Percentiles rank a stretch among this genome's conserved stretches.
phyloP scores from a whole-genome alignment of 2,329 filamentous ascomycete genomes.

The Tympanopsis confertula region DNA sequence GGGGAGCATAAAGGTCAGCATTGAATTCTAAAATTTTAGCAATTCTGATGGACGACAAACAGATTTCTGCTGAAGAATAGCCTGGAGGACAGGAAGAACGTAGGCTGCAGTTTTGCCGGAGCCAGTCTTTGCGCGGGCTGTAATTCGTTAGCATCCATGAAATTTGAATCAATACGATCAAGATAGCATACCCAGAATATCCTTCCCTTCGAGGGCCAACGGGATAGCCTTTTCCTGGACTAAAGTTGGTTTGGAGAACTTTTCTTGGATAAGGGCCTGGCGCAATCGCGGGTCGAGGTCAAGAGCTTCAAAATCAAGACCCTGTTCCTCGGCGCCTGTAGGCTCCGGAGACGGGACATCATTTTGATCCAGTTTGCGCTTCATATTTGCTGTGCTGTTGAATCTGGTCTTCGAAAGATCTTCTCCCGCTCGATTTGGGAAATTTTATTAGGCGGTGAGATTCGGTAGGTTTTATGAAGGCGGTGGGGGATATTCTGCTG shows the following conservation, averaged over 20 bases:
- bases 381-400: background rate
- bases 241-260: slow-evolving; percentile 48
- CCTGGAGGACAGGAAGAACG: slow-evolving; percentile 50
- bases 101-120: slow-evolving; percentile 62
- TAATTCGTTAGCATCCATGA: background rate
- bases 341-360: background rate
- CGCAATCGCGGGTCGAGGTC: slow-evolving; percentile 49
- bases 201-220: slow-evolving; percentile 50
- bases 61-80: slow-evolving; percentile 43
- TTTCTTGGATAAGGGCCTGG: slow-evolving; percentile 47
- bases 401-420: background rate
- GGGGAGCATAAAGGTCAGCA: background rate
- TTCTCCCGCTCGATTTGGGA: background rate
- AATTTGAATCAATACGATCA: background rate
- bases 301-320: slow-evolving; percentile 38
- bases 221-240: slow-evolving; percentile 54
- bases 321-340: background rate
- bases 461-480: background rate
- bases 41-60: slow-evolving; percentile 12
- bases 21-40: background rate
- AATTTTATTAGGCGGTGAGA: slow-evolving; percentile 1
- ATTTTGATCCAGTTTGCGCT: background rate
- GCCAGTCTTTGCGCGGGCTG: slow-evolving; percentile 52
- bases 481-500: too few relatives aligned
- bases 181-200: slow-evolving; percentile 31